Conservation (phyloP, 1,139 yeast species). For the Candida sanyaensis region DNA sequence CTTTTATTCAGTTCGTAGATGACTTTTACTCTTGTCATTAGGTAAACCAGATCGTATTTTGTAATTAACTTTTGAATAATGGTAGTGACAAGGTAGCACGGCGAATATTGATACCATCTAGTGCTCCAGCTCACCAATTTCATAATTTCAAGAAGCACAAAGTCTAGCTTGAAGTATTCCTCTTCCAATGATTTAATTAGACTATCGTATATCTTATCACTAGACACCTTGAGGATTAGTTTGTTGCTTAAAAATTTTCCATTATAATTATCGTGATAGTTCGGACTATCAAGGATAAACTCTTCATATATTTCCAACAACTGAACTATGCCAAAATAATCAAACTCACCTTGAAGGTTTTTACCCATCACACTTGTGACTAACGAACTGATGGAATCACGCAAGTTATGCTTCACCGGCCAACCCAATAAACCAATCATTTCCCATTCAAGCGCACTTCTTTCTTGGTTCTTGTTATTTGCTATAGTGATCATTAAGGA, state of each 20-base stretch:
- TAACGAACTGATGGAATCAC: slow-evolving; percentile 39
- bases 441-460: slow-evolving; percentile 48
- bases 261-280: slow-evolving; percentile 31
- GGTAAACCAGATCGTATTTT: slow-evolving; percentile 33
- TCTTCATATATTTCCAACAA: slow-evolving; percentile 43
- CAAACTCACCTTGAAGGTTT: slow-evolving; percentile 35
- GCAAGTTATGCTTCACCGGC: slow-evolving; percentile 41
- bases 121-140: slow-evolving; percentile 41
- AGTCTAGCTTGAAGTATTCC: slow-evolving; percentile 37
- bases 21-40: slow-evolving; percentile 33
- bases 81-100: slow-evolving; percentile 31
- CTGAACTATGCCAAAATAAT: slow-evolving; percentile 41
- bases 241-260: slow-evolving; percentile 34
- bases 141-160: slow-evolving; percentile 34
- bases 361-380: slow-evolving; percentile 42
- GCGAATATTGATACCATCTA: slow-evolving; percentile 45
- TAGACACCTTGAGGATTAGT: slow-evolving; percentile 31
- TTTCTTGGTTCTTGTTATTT: slow-evolving; percentile 30
- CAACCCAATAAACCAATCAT: slow-evolving; percentile 44
- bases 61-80: slow-evolving; percentile 31
- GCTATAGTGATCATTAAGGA: slow-evolving; percentile 29
- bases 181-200: slow-evolving; percentile 28
- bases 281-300: slow-evolving; percentile 40
- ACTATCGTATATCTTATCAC: slow-evolving; percentile 19
- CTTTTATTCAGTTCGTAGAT: slow-evolving; percentile 36